A percentile compares a stretch with the other conserved stretches of the same genome.
These are phyloP conservation scores for Claviceps maximensis DNA, from an alignment of 2,329 filamentous ascomycete species.

Conservation along the genomic window DNA sequence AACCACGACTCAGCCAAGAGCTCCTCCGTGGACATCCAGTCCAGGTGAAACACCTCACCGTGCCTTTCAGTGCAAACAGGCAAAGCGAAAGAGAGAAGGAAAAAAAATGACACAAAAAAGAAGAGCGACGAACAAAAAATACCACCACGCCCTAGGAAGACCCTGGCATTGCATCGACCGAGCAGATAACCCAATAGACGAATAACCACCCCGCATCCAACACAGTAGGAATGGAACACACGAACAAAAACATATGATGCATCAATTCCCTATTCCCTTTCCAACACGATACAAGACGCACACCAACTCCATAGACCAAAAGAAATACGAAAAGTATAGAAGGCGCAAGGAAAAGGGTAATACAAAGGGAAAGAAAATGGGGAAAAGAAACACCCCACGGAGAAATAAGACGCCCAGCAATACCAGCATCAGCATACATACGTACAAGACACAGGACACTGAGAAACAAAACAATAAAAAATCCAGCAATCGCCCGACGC, in stretches of 20 bases:
- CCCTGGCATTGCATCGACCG: too few species aligned
- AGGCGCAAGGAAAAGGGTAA: too few species aligned
- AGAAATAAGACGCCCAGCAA: too few species aligned
- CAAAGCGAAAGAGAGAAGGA: not conserved
- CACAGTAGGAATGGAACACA: not conserved
- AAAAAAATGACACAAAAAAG: not conserved
- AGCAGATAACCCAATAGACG: too few species aligned
- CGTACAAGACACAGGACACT: too few species aligned
- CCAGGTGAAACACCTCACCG: not conserved
- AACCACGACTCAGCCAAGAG: slow-evolving; percentile 14
- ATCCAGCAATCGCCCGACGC: too few species aligned
- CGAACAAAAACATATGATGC: not conserved
- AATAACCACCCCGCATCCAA: too few species aligned
- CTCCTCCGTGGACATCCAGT: slow-evolving; percentile 16
- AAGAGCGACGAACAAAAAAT: too few species aligned
- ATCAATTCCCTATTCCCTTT: not conserved
- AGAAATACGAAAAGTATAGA: not conserved
- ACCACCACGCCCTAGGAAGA: too few species aligned
- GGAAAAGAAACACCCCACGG: too few species aligned
- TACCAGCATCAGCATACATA: too few species aligned
- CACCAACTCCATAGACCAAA: not conserved
- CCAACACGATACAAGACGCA: not conserved
- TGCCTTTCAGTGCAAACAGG: not conserved
- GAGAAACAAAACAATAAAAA: too few species aligned
- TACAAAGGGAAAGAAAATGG: not conserved